Base-by-base conservation (phyloP, 2,329 filamentous ascomycete genomes). In the Elsinoe perseae region DNA sequence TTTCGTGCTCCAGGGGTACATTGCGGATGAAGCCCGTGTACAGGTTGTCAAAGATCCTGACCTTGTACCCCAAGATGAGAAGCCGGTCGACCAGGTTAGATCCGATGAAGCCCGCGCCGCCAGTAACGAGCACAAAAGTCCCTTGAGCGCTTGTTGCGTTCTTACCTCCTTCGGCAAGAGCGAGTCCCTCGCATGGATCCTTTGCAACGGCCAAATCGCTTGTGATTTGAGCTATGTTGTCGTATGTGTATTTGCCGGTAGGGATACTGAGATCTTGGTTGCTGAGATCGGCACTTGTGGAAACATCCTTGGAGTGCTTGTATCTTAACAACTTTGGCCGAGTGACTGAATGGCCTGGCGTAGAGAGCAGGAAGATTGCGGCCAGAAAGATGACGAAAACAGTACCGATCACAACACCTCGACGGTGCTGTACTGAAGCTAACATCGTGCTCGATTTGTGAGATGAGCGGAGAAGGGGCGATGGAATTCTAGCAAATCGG, bases 71-170 rank as follows among this genome's bases (percentile, higher is more conserved):
- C 14, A 54, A 50, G 21, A 57, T 52, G 18, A 69, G 58, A 1
- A 67, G 60, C 52, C 66, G 61, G 43, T 65, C 64, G 25, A 61
- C 61, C 14, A 68, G 59, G 48, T 69, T 65, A 25, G 60, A 62
- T 20, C 60, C 65, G 36, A 63, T 60, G 44, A 58, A 64, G 25
- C 66, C 64, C 28, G 63, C 66, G 30, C 61, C 65, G n/a, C 64
- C 66, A 10, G 64, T 68, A 32, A 69, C 61, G 12, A 68, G 61
- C 14, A 69, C 58, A 12, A 50, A 25, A 14, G 46, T 44, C 20
- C 40, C 40, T 2, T 44, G 20, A 12, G 40, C 23, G 2, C 12
- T 25, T 16, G 18, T 4, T 12, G 40, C 40, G 25, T 12, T 44
- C 40, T 44, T 44, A 8, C 40, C 40, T 23, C 40, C 40, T 25